Evolutionary conservation across 331 rosid species (phyloP).

Genomic region (Cydonia oblonga): DNA sequence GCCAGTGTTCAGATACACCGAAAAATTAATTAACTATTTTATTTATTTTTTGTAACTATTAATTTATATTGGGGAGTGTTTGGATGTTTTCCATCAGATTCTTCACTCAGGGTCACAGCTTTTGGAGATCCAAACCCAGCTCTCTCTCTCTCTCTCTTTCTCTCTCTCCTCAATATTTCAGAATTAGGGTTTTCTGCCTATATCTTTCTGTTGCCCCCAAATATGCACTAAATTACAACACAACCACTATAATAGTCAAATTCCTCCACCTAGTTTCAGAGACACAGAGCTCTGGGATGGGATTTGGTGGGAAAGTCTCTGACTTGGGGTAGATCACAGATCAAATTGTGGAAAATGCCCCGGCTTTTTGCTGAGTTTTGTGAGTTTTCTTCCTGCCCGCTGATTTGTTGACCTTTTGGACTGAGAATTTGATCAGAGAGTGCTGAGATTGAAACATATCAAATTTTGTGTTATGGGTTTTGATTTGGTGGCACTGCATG

Average conservation of each 20-base stretch:
- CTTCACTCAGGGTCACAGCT: slow-evolving; percentile 13
- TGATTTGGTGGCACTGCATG: slow-evolving; percentile 37
- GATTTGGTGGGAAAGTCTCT: slow-evolving; percentile 6
- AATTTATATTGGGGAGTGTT: background rate
- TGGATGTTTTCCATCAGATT: slow-evolving; percentile 16
- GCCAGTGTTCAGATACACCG: too few species aligned
- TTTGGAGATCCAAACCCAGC: slow-evolving; percentile 23
- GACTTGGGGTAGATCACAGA: slow-evolving; percentile 18
- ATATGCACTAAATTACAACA: slow-evolving; percentile 6
- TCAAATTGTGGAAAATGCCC: slow-evolving; percentile 4
- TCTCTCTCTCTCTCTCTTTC: background rate
- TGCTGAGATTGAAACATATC: slow-evolving; percentile 14
- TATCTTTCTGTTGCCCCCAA: slow-evolving; percentile 10
- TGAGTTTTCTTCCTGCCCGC: slow-evolving; percentile 5
- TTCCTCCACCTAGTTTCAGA: slow-evolving; percentile 3
- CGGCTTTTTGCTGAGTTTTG: background rate
- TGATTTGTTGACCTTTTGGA: slow-evolving; percentile 33
- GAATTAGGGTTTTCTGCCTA: background rate
- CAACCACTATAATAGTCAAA: background rate
- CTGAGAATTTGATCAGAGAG: slow-evolving; percentile 20
- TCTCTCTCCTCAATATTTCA: background rate
- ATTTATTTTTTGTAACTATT: background rate
- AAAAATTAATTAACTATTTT: background rate
- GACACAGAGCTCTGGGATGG: slow-evolving; percentile 13
- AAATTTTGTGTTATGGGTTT: slow-evolving; percentile 13